Base-by-base conservation (phyloP, 257 asterid species). In the Striga asiatica region DNA sequence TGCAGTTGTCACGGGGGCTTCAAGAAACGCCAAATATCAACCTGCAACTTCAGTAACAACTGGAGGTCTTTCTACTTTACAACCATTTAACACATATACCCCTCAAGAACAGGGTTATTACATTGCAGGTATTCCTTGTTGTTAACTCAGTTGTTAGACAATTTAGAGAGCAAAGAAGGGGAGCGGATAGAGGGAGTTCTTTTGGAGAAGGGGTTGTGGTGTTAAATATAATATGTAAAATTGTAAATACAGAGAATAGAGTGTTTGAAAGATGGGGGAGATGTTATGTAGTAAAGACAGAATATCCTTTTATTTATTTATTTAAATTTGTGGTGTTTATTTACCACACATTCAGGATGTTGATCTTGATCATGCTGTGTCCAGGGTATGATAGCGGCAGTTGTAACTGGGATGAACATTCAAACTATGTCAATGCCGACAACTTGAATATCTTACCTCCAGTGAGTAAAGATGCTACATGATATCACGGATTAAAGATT, bases 381-480 rank as follows among this genome's bases (percentile, higher is more conserved):
- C 67, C 81, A 84, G 99, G 94, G 74, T 82, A 76, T 65, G 94
- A 84, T 37, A 87, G 80, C 65, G 82, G 89, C 68, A 73, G 81
- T 51, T 84, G 80, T 51, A 69, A 68, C 66, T 81, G 89, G 93
- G 84, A 79, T 66, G 96, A 91, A 46, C 93, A 78, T 67, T 77
- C 95, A 45, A 86, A 69, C 71, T 85, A 81, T 69, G 80, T 72
- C 28, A 82, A 79, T 67, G 81, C 89, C 50, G 88, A 76, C 80
- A 92, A 78, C 78, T 74, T 92, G 81, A 95, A 92, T 62, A 82
- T 79, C 60, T 78, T 71, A 29, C 94, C 97, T 23, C 91, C 88
- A 39, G 99, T 92, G 71, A 74, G 97, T 71, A 53, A 56, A 24
- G 35, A 53, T 51, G 18, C 48, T 55, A 16, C 53, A 45, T 61